These are phyloP conservation scores for Senna tora DNA, from an alignment of 306 rosid genomes.

Conservation along the genomic window DNA sequence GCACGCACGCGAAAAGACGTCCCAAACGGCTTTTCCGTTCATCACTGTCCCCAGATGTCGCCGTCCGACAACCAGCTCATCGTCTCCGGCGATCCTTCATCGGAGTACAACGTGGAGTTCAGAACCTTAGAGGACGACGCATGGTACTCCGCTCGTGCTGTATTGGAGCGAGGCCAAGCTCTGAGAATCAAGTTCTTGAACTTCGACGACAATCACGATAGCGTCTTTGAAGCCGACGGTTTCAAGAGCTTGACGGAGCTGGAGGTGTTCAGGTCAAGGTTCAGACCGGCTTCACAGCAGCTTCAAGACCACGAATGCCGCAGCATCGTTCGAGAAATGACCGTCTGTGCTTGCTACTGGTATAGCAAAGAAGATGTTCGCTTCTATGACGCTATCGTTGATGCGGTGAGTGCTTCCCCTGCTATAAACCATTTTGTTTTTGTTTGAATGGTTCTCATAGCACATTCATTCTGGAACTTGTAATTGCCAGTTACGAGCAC, in stretches of 20 bases:
- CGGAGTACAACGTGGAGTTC: constrained; percentile 29
- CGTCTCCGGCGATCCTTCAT: neutral
- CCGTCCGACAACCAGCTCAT: neutral
- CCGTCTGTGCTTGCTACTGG: constrained; percentile 37
- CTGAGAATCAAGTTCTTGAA: neutral
- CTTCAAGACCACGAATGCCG: constrained; percentile 44
- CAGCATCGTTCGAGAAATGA: neutral
- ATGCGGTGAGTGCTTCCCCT: constrained; percentile 21
- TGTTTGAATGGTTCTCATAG: no score
- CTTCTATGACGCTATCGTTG: constrained; percentile 43
- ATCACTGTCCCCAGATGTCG: neutral
- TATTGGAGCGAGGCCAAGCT: neutral
- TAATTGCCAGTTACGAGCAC: neutral
- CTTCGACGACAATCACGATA: constrained; percentile 23
- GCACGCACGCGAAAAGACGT: no score
- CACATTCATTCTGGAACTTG: no score
- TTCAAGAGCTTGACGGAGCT: neutral
- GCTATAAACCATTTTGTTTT: neutral
- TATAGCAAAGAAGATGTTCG: constrained; percentile 28
- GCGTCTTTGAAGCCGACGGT: neutral
- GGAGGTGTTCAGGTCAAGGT: constrained; percentile 13
- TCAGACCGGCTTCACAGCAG: constrained; percentile 44
- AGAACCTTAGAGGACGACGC: constrained; percentile 41
- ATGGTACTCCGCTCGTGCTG: constrained; percentile 37
- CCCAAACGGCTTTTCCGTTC: no score